Evolutionary conservation across 1,284 basidiomycete genomes (phyloP).

Genomic region (Trametes hirsuta): DNA sequence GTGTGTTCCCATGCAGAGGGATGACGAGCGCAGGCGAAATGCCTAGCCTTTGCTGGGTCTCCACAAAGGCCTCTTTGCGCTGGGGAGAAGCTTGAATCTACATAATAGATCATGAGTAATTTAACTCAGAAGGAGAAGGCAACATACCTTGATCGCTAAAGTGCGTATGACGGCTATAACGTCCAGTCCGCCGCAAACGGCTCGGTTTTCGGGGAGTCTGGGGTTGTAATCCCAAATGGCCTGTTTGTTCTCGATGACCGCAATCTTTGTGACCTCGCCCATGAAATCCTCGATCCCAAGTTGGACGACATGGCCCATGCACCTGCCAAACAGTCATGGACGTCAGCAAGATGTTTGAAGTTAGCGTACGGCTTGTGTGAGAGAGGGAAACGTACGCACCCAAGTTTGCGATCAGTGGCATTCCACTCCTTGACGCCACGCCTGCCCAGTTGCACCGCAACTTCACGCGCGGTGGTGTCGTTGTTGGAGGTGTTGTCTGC

Average conservation of each 20-base stretch:
- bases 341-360: too few relatives aligned
- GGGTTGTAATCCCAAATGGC: slow-evolving; percentile 8
- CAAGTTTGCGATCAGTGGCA: not conserved
- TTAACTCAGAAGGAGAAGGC: not conserved
- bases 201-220: not conserved
- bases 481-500: not conserved
- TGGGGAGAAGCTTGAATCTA: not conserved
- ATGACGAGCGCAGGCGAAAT: not conserved
- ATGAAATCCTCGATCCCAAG: too few relatives aligned
- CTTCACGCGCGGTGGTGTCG: not conserved
- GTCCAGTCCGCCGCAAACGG: not conserved
- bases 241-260: slow-evolving; percentile 7
- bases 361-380: too few relatives aligned
- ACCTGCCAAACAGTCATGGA: not conserved
- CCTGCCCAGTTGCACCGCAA: not conserved
- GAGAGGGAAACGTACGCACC: too few relatives aligned
- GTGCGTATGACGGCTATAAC: slow-evolving; percentile 6
- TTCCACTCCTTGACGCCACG: not conserved
- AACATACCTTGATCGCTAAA: slow-evolving; percentile 4
- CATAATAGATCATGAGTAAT: not conserved
- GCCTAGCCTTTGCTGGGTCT: not conserved
- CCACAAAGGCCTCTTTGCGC: not conserved
- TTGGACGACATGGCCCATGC: slow-evolving; percentile 4
- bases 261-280: too few relatives aligned
- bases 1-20: not conserved